Percentiles rank a stretch among this genome's conserved stretches.
Conservation (phyloP, 306 rosid genomes). For the Astragalus glycyphyllos region DNA sequence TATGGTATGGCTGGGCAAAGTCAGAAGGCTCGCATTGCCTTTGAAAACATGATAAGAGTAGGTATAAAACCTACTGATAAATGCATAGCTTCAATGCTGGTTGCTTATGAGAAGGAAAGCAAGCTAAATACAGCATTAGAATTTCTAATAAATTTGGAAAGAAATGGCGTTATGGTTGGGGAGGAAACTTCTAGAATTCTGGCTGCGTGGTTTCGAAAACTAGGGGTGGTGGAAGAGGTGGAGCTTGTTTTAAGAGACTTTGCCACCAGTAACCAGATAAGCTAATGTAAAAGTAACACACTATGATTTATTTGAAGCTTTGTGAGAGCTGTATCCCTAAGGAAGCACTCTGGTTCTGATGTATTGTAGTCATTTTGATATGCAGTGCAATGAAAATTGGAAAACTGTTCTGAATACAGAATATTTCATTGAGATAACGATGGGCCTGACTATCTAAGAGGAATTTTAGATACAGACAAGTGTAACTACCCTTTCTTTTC, state of each 20-base stretch:
- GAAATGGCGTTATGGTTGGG: slow-evolving; percentile 63
- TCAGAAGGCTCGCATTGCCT: slow-evolving; percentile 61
- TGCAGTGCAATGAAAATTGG: neutral
- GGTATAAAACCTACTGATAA: slow-evolving; percentile 75
- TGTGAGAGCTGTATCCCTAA: neutral
- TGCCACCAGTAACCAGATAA: slow-evolving; percentile 51
- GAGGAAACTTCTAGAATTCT: slow-evolving; percentile 76
- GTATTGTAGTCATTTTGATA: slow-evolving; percentile 17
- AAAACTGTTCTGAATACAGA: neutral
- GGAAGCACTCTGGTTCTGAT: slow-evolving; percentile 20
- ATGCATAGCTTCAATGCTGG: slow-evolving; percentile 68
- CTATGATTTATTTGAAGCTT: slow-evolving; percentile 28
- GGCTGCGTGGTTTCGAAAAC: slow-evolving; percentile 75
- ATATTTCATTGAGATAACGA: neutral
- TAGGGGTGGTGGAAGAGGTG: slow-evolving; percentile 86
- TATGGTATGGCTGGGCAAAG: slow-evolving; percentile 68
- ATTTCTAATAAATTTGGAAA: slow-evolving; percentile 76
- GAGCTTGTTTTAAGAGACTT: slow-evolving; percentile 73
- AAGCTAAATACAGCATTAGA: slow-evolving; percentile 65
- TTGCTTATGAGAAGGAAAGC: slow-evolving; percentile 76
- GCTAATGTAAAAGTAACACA: slow-evolving; percentile 31
- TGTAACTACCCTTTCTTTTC: neutral
- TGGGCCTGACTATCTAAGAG: neutral
- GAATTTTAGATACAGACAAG: neutral
- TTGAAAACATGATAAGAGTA: slow-evolving; percentile 81